Evolutionary conservation across 2,329 filamentous ascomycete genomes (phyloP), one percentile per base, ranked within the genome.

Genomic region (Colletotrichum tabaci): DNA sequence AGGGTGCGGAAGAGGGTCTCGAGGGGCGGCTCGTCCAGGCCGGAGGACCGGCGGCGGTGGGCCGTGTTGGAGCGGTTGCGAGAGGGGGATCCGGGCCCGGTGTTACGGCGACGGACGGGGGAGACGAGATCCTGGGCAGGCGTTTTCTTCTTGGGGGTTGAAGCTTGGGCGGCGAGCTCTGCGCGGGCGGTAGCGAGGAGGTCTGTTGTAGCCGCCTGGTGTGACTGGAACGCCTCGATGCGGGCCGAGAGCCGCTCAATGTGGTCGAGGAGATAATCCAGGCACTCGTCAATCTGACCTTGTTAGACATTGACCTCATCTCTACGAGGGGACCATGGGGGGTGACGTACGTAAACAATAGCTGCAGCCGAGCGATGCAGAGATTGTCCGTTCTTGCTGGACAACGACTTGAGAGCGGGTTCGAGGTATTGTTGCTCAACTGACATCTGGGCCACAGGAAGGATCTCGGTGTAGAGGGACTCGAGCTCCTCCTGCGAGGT

Each of bases 381-480:
- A 26, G 81, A 84, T 47, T 85, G 81, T 0, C 84, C 82, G 61
- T 83, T 85, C 66, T 81, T 84, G 2, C 82, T 79, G 8, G 85
- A 80, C 5, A 87, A 77, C 0, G 83, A 81, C 66, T 82, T 80
- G 7, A 89, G 80, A 1, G 91, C 89, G 0, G 92, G 91, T 71
- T 89, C 87, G 6, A 92, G 84, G 74, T 91, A 87, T 77, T 93
- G 90, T 75, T 92, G 88, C 74, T 93, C 90, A 1, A 91, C 86
- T 0, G 91, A 89, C 89, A 94, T 94, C 73, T 92, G 89, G 8
- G 91, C 88, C 2, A 94, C 90, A 0, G 91, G 89, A 0, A 92
- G 82, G 50, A 94, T 90, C 77, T 94, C 92, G 0, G 90, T 84
- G 75, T 92, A 91, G 3, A 94, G 83, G 5, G 91, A 92, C 74